Conservation (phyloP, 192 early-diverging fungal species). For the Coemansia sp. region DNA sequence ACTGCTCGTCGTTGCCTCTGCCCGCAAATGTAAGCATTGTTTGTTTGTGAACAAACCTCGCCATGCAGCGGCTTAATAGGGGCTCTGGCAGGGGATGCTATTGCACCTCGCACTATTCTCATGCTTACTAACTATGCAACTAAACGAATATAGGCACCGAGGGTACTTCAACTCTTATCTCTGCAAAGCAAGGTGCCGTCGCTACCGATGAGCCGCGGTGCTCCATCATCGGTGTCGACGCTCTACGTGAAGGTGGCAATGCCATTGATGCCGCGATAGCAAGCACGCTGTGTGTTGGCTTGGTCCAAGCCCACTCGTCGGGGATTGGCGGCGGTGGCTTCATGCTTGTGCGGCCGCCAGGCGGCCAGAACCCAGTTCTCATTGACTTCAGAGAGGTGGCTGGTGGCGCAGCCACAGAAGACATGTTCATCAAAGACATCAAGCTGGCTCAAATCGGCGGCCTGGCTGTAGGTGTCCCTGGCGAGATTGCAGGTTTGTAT, state of each 20-base stretch:
- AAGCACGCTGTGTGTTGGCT: constrained; percentile 81
- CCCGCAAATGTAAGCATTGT: constrained; percentile 14
- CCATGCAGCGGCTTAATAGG: neutral
- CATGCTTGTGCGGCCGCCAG: constrained; percentile 73
- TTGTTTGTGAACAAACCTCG: neutral
- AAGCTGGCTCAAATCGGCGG: constrained; percentile 70
- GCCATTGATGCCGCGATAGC: constrained; percentile 91
- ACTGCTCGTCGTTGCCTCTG: constrained; percentile 4
- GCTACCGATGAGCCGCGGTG: constrained; percentile 69
- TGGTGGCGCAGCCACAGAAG: constrained; percentile 63
- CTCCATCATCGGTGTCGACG: constrained; percentile 67
- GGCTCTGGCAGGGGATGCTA: neutral
- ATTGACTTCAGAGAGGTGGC: constrained; percentile 92
- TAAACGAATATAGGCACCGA: constrained; percentile 11
- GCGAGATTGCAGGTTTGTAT: constrained; percentile 87
- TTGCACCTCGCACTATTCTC: neutral
- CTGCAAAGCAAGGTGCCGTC: constrained; percentile 60
- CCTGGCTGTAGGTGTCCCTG: constrained; percentile 76
- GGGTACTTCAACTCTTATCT: constrained; percentile 34
- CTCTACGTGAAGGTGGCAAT: constrained; percentile 81
- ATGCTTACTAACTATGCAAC: neutral
- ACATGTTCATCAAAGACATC: constrained; percentile 83
- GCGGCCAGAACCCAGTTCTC: constrained; percentile 57
- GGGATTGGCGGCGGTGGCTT: constrained; percentile 97
- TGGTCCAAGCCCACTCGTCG: constrained; percentile 83